Conservation (phyloP, 2,329 filamentous ascomycete genomes). For the Epichloe sp. region DNA sequence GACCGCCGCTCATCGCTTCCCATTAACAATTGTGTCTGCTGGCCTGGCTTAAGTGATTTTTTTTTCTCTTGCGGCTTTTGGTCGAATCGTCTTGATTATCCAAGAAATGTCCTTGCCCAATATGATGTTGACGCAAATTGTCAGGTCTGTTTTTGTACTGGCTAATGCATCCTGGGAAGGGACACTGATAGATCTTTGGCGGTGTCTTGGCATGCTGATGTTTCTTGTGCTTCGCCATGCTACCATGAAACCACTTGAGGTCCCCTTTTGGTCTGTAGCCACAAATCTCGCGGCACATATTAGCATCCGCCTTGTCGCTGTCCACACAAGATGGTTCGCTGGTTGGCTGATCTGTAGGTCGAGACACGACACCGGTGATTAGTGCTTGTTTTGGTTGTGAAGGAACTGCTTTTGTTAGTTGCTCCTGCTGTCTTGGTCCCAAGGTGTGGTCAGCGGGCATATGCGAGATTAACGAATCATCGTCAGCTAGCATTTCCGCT, state of each 20-base stretch:
- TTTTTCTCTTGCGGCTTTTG: constrained; percentile 34
- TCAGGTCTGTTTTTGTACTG: constrained; percentile 43
- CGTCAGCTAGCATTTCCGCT: too few species aligned
- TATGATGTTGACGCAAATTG: constrained; percentile 42
- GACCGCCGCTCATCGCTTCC: background rate
- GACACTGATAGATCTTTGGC: constrained; percentile 39
- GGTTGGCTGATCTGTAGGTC: background rate
- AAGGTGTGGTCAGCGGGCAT: too few species aligned
- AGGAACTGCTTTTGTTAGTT: constrained; percentile 20
- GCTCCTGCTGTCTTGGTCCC: too few species aligned
- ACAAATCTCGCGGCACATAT: constrained; percentile 36
- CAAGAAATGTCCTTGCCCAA: constrained; percentile 43
- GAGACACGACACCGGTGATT: background rate
- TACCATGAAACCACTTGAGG: constrained; percentile 45
- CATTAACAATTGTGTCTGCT: background rate
- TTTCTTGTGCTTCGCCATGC: constrained; percentile 42
- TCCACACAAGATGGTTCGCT: background rate
- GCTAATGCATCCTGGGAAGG: constrained; percentile 39
- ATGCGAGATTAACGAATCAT: too few species aligned
- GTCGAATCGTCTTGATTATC: constrained; percentile 24
- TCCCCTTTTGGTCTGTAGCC: constrained; percentile 42
- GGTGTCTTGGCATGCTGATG: constrained; percentile 31
- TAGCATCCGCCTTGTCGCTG: constrained; percentile 23
- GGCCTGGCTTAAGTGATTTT: constrained; percentile 25
- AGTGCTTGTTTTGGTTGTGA: background rate